phyloP scores from a whole-genome alignment of 1,139 yeast species.

The Saccharomyces hybrid region DNA sequence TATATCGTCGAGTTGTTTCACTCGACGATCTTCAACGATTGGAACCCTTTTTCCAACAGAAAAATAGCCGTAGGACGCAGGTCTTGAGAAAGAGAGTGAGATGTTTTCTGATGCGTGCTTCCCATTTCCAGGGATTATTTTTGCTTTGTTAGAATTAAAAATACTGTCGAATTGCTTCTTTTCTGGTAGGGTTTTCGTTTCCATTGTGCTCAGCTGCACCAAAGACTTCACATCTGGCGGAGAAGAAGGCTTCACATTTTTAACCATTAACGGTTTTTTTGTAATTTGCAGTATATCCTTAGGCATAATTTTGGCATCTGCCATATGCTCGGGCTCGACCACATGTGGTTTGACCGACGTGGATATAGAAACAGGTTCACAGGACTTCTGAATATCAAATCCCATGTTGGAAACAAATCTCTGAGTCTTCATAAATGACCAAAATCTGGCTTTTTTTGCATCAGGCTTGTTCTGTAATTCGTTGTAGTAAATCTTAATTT shows the following conservation, averaged over 20 bases:
- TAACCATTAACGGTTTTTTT: background rate
- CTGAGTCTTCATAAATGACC: slow-evolving; percentile 13
- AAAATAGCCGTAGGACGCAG: background rate
- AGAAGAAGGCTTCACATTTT: background rate
- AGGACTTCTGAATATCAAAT: background rate
- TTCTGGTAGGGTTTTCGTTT: background rate
- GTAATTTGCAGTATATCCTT: background rate
- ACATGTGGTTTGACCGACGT: background rate
- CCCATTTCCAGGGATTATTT: background rate
- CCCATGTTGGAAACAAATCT: slow-evolving; percentile 14
- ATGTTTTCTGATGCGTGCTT: background rate
- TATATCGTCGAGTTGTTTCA: background rate
- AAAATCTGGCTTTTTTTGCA: slow-evolving; percentile 12
- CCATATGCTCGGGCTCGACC: background rate
- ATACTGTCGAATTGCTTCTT: background rate
- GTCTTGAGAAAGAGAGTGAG: background rate
- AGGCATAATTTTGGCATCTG: background rate
- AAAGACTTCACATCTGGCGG: background rate
- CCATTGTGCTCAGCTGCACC: background rate
- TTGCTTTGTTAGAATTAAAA: background rate
- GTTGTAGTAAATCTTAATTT: background rate
- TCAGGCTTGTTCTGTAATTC: background rate
- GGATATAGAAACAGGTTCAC: background rate
- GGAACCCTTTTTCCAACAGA: background rate
- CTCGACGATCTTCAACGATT: background rate